A percentile compares a stretch with the other conserved stretches of the same genome.
Conservation (phyloP, 2,329 filamentous ascomycete species). For the Onygenales sp. region DNA sequence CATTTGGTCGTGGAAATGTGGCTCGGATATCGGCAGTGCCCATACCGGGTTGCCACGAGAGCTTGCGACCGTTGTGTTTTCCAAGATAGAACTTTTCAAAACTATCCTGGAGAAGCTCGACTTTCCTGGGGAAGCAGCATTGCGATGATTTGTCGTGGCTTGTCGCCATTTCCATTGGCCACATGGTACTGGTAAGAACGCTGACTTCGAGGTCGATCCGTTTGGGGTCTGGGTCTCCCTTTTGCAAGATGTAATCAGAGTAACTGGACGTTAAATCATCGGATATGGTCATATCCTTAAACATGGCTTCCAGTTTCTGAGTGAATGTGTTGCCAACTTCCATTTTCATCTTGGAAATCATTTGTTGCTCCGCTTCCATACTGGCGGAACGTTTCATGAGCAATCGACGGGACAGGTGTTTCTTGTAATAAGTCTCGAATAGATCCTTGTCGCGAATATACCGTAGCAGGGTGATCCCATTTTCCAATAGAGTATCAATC, state of each 20-base stretch:
- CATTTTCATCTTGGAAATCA: constrained; percentile 95
- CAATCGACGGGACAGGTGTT: constrained; percentile 80
- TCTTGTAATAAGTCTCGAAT: constrained; percentile 97
- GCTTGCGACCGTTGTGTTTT: constrained; percentile 76
- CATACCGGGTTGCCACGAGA: constrained; percentile 71
- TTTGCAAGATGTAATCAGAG: constrained; percentile 56
- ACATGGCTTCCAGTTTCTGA: constrained; percentile 89
- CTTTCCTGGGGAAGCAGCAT: constrained; percentile 65
- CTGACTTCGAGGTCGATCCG: constrained; percentile 72
- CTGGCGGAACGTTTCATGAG: constrained; percentile 84
- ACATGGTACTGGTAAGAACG: constrained; percentile 86
- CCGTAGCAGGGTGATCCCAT: constrained; percentile 76
- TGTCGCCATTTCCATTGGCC: constrained; percentile 85
- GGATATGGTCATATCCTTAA: constrained; percentile 87
- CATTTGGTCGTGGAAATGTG: constrained; percentile 59
- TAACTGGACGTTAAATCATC: constrained; percentile 72
- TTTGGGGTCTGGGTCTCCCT: constrained; percentile 47
- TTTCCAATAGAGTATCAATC: constrained; percentile 74
- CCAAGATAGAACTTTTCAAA: constrained; percentile 84
- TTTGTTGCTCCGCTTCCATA: constrained; percentile 85
- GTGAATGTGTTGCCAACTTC: constrained; percentile 94
- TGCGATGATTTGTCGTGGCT: constrained; percentile 34
- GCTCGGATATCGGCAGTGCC: constrained; percentile 83
- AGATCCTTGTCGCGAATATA: constrained; percentile 88
- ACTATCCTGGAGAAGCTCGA: constrained; percentile 67